Conservation (phyloP, 257 asterid species). For the Misopates orontium region DNA sequence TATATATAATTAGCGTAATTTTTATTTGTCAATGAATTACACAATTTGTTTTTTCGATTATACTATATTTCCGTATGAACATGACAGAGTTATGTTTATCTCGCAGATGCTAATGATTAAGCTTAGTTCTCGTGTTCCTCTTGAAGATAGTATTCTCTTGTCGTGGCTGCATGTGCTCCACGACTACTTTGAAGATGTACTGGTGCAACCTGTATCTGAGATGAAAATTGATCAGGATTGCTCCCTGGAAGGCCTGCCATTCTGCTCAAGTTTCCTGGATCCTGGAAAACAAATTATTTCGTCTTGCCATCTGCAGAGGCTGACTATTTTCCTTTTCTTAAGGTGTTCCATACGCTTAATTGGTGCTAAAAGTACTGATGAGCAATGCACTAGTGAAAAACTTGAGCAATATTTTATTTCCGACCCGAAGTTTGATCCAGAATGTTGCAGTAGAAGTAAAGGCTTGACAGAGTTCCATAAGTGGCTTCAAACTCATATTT, state of each 20-base stretch:
- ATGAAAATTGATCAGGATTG: conserved; percentile 37
- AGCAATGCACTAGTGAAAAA: conserved; percentile 28
- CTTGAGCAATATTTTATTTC: conserved; percentile 26
- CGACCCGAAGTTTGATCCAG: conserved; percentile 36
- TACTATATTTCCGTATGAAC: not conserved
- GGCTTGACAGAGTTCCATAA: conserved; percentile 53
- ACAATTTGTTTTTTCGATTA: not conserved
- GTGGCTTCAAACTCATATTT: conserved; percentile 70
- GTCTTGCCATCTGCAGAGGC: conserved; percentile 68
- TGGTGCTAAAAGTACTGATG: conserved; percentile 29
- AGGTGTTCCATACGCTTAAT: conserved; percentile 58
- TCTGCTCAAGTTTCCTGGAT: conserved; percentile 45
- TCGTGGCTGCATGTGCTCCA: conserved; percentile 67
- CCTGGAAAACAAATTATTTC: conserved; percentile 37
- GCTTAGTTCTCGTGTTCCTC: conserved; percentile 46
- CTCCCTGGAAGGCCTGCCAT: conserved; percentile 75
- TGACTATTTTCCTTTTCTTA: conserved; percentile 65
- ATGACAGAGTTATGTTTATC: conserved; percentile 24
- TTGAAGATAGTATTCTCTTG: conserved; percentile 43
- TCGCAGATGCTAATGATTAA: conserved; percentile 73
- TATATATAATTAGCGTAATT: not conserved
- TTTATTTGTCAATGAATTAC: not conserved
- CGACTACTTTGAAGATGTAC: conserved; percentile 61
- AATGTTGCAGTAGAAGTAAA: conserved; percentile 33
- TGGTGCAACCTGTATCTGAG: conserved; percentile 51